phyloP scores from a whole-genome alignment of 768 basidiomycete species.

The Lactarius pseudohatsudake region DNA sequence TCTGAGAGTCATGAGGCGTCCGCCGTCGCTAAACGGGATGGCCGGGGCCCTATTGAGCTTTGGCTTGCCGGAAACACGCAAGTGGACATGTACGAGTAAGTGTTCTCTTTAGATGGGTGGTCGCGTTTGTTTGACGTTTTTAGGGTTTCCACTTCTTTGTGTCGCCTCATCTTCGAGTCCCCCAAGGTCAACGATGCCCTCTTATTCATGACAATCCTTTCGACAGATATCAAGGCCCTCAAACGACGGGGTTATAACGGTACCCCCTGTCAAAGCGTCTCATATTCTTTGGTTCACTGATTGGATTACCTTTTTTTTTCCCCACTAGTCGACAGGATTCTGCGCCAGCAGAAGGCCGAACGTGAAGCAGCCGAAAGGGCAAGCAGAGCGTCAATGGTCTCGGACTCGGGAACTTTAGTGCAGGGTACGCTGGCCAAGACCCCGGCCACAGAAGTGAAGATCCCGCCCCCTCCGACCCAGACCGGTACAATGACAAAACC shows the following conservation, averaged over 20 bases:
- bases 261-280: slow-evolving; percentile 34
- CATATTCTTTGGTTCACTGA: slow-evolving; percentile 22
- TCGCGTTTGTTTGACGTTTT: slow-evolving; percentile 8
- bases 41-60: slow-evolving; percentile 64
- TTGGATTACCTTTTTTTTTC: slow-evolving; percentile 27
- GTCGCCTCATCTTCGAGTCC: slow-evolving; percentile 72
- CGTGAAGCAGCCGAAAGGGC: slow-evolving; percentile 53
- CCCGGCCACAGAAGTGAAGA: slow-evolving; percentile 1
- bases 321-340: slow-evolving; percentile 78
- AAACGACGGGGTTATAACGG: slow-evolving; percentile 86
- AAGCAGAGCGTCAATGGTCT: slow-evolving; percentile 32
- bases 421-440: slow-evolving; percentile 21
- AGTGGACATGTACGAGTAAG: slow-evolving; percentile 92
- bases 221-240: slow-evolving; percentile 81
- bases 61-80: slow-evolving; percentile 75
- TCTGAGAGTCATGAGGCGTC: slow-evolving; percentile 67
- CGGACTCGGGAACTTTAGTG: slow-evolving; percentile 21
- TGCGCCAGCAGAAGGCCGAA: slow-evolving; percentile 78
- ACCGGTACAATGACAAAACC: background rate
- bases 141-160: slow-evolving; percentile 84
- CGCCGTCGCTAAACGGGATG: slow-evolving; percentile 59
- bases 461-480: background rate
- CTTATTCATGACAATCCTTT: slow-evolving; percentile 90
- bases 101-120: slow-evolving; percentile 28
- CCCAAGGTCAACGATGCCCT: slow-evolving; percentile 85